Evolutionary conservation across 257 asterid genomes (phyloP), one percentile per base, ranked within the genome.

Genomic region (Rhazya stricta): DNA sequence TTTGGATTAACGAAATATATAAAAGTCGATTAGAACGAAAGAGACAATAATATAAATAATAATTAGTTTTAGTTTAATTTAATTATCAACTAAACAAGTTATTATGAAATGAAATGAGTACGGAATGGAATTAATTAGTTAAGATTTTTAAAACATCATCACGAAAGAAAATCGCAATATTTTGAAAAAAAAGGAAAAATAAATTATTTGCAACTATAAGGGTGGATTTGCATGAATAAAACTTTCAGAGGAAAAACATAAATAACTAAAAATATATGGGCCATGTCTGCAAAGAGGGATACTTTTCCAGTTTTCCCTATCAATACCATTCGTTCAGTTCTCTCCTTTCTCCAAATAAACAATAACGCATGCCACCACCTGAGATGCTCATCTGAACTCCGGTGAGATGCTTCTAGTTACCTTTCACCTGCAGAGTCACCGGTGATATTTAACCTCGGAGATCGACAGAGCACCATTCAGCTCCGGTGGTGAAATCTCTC

Each of bases 331-430:
- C 62, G 53, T 63, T 29, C 70, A 19, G 9, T 39, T 41, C 77
- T 74, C 42, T 74, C 77, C 56, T 46, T 21, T 30, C 57, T 45
- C 13, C 57, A 7, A 43, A 43, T 18, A 25, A 39, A 57, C 18
- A 36, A 10, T 48, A 54, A 8, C 62, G 46, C 46, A 57, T 25
- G 5, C 36, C 29, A 27, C 11, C 46, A 61, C 21, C 51, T 56
- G 74, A 70, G 46, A 72, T 43, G 48, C 71, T 66, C 71, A 34
- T 34, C 69, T 63, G 69, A 34, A 63, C 51, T 51, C 75, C 78
- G 68, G 71, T 50, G 53, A 67, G 62, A 82, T 76, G 83, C 72
- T 74, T 56, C 79, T 75, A 75, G 63, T 5, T 50, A 34, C 16
- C 62, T 46, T 12, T 62, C 65, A 5, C 51, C 79, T 72, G 69